Evolutionary conservation across 805 yeast genomes (phyloP).

Genomic region (Phaffomyces antillensis): DNA sequence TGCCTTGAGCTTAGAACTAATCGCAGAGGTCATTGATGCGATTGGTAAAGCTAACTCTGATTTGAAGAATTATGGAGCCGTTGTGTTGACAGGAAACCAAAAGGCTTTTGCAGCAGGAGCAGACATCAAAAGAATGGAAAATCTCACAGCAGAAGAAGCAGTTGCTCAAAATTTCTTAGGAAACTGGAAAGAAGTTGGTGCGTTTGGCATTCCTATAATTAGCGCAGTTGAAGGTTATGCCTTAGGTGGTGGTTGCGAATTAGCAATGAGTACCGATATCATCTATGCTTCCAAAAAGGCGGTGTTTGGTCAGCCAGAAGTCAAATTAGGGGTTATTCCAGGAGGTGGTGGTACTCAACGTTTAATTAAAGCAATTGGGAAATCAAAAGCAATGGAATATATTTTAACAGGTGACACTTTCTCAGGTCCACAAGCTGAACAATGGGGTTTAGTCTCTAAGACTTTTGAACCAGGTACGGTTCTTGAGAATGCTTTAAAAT

Average conservation of each 20-base stretch:
- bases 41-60: constrained; percentile 15
- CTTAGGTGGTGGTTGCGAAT: constrained; percentile 51
- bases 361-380: constrained; percentile 40
- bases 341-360: constrained; percentile 53
- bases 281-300: constrained; percentile 43
- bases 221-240: constrained; percentile 52
- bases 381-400: constrained; percentile 41
- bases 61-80: constrained; percentile 35
- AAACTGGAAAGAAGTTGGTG: constrained; percentile 32
- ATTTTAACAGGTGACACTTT: constrained; percentile 41
- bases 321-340: constrained; percentile 43
- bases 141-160: constrained; percentile 30
- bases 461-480: constrained; percentile 32
- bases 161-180: constrained; percentile 29
- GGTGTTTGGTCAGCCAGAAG: constrained; percentile 48
- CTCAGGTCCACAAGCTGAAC: constrained; percentile 36
- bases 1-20: constrained; percentile 15
- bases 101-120: constrained; percentile 51
- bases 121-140: constrained; percentile 45
- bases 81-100: constrained; percentile 39
- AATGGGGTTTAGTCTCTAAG: constrained; percentile 42
- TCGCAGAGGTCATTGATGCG: constrained; percentile 18
- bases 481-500: constrained; percentile 35
- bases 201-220: constrained; percentile 39
- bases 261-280: constrained; percentile 45